These are phyloP conservation scores for Arthrobotrys pseudoclavata DNA, from an alignment of 2,329 filamentous ascomycete species.

Conservation along the genomic window DNA sequence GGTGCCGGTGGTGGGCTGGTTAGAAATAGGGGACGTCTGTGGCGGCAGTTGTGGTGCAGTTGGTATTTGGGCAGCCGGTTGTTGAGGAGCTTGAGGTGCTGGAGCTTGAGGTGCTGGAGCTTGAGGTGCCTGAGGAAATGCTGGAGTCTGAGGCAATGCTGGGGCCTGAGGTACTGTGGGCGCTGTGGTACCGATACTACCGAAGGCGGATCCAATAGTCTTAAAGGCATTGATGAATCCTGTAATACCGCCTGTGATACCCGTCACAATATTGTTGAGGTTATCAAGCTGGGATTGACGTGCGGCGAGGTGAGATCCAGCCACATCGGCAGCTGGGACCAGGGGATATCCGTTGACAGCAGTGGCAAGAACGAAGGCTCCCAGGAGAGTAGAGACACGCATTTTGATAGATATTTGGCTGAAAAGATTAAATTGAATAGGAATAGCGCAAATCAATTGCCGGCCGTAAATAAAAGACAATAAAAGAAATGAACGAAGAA, in stretches of 20 bases:
- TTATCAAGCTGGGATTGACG: slow-evolving; percentile 12
- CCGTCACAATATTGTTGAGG: not conserved
- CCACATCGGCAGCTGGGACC: not conserved
- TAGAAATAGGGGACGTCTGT: not conserved
- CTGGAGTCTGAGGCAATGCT: not conserved
- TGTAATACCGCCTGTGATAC: not conserved
- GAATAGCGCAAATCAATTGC: slow-evolving; percentile 34
- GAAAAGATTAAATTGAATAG: not conserved
- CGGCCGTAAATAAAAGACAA: not conserved
- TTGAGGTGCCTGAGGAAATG: not conserved
- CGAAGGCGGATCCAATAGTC: slow-evolving; percentile 10
- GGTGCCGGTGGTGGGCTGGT: not conserved
- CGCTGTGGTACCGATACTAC: not conserved
- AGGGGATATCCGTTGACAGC: slow-evolving; percentile 20
- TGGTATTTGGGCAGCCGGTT: not conserved
- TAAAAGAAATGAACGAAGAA: not conserved
- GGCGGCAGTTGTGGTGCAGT: slow-evolving; percentile 13
- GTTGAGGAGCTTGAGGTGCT: slow-evolving; percentile 1
- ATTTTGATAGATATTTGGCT: slow-evolving; percentile 3
- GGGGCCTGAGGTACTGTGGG: not conserved
- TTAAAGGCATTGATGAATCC: slow-evolving; percentile 14
- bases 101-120: not conserved
- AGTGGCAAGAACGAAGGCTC: slow-evolving; percentile 7
- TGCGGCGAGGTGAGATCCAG: slow-evolving; percentile 5
- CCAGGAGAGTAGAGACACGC: slow-evolving; percentile 26